These are phyloP conservation scores for Paramecium caudatum DNA, from an alignment of 73 alveolate genomes.

Conservation along the genomic window DNA sequence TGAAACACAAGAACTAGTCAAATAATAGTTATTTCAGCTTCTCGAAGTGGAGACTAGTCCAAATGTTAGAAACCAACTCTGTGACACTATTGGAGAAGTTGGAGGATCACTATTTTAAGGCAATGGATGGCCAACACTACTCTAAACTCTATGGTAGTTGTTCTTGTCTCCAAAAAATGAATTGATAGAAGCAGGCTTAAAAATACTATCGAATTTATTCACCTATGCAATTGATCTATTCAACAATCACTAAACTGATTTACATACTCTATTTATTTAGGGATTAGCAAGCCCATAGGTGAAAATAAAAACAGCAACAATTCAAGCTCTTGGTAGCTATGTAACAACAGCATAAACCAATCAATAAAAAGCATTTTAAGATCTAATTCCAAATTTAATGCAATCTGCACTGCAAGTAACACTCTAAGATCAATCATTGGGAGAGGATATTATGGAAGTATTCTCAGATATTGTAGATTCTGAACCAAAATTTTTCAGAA, in stretches of 20 bases:
- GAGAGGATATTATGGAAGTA: conserved; percentile 84
- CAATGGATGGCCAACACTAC: conserved; percentile 68
- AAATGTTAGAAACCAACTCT: conserved; percentile 75
- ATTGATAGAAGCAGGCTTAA: conserved; percentile 3
- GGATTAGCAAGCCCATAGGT: conserved; percentile 77
- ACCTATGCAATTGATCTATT: conserved; percentile 70
- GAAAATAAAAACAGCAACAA: conserved; percentile 64
- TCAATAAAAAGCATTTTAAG: conserved; percentile 10
- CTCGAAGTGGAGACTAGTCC: conserved; percentile 69
- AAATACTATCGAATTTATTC: conserved; percentile 60
- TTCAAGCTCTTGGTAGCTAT: conserved; percentile 68
- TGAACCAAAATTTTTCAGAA: conserved; percentile 90
- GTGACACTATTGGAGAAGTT: conserved; percentile 85
- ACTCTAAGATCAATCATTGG: background rate
- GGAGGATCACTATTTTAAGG: conserved; percentile 69
- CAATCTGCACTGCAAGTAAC: background rate
- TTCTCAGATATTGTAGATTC: conserved; percentile 89
- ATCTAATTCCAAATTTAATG: conserved; percentile 14
- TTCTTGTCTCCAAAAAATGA: conserved; percentile 2
- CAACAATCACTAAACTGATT: conserved; percentile 16
- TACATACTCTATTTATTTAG: conserved; percentile 69
- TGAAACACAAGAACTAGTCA: background rate
- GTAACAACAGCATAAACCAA: conserved; percentile 79
- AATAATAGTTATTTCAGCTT: background rate
- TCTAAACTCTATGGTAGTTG: conserved; percentile 63